Conservation (phyloP, 225 moss, liverwort and hornwort genomes). For the Climacium dendroides region DNA sequence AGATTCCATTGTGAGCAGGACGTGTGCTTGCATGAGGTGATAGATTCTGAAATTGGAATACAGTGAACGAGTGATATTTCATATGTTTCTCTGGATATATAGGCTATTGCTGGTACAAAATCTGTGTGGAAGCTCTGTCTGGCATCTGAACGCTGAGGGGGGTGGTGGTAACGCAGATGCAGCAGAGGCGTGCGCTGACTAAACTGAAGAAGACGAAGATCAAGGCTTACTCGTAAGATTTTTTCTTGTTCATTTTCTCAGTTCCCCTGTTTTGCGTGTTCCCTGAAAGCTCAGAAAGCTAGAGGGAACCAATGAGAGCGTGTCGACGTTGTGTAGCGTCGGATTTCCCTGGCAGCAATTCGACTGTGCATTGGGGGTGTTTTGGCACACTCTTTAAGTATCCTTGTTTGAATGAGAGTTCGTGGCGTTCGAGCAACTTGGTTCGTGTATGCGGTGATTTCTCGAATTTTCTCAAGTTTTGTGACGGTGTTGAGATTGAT, state of each 20-base stretch:
- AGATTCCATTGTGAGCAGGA: neutral
- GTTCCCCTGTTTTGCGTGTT: neutral
- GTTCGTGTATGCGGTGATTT: neutral
- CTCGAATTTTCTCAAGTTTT: slow-evolving; percentile 5
- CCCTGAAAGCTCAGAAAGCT: neutral
- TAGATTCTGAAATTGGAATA: neutral
- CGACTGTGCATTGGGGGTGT: neutral
- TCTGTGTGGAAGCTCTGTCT: neutral
- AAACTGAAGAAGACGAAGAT: slow-evolving; percentile 91
- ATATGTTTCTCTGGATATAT: neutral
- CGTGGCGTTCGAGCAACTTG: neutral
- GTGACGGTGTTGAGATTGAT: neutral
- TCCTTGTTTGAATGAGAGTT: neutral
- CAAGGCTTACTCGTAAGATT: slow-evolving; percentile 89
- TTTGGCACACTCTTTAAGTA: neutral
- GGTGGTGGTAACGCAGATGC: slow-evolving; percentile 38
- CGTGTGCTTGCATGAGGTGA: neutral
- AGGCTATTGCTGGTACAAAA: neutral
- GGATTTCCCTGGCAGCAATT: neutral
- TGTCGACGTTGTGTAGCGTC: neutral
- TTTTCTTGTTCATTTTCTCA: slow-evolving; percentile 5
- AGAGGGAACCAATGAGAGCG: neutral
- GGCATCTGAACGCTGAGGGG: neutral
- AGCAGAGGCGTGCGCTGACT: slow-evolving; percentile 62
- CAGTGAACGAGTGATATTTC: neutral